Evolutionary conservation across 805 yeast genomes (phyloP), one percentile per base, ranked within the genome.

Genomic region (Starmerella floris): DNA sequence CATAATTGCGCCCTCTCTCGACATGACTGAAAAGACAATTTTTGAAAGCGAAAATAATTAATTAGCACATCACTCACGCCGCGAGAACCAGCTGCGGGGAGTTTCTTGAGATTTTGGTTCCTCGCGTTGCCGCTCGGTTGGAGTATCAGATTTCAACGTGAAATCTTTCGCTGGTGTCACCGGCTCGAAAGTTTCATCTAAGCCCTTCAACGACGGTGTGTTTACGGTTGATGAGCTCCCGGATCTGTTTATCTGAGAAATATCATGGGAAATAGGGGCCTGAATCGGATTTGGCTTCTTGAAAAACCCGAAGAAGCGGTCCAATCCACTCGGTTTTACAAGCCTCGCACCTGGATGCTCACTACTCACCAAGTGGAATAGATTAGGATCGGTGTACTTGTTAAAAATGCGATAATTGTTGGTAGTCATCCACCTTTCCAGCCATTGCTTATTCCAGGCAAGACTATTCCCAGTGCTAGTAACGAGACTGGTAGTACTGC

Each of bases 321-420:
- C 49, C 17, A 48, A 25, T 2, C 51, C 49, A 4, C 41, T 36
- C 8, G 51, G 51, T 25, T 44, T 49, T 6, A 43, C 21, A 8
- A 39, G 37, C 31, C 37, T 38, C 23, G 35, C 23, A 2, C 52
- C 52, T 4, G 52, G 52, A 23, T 49, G 52, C 9, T 41, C 35
- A 9, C 38, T 43, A 2, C 34, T 43, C 5, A 47, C 39, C 4
- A 44, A 23, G 8, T 39, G 31, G 17, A 20, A 35, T 16, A 48
- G 35, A 22, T 27, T 20, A 11, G 34, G 23, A 54, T 79, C 87
- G 0, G 87, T 79, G 39, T 59, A 60, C 22, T 56, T 51, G 49
- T 74, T 66, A 58, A 79, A 81, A 1, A 76, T 62, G 30, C 64
- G 53, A 53, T 64, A 80, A 50, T 76, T 77, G 42, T 65, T 64